Percentiles rank a stretch among this genome's conserved stretches.
Evolutionary conservation across 306 rosid species (phyloP).

Genomic region (Vigna mungo): DNA sequence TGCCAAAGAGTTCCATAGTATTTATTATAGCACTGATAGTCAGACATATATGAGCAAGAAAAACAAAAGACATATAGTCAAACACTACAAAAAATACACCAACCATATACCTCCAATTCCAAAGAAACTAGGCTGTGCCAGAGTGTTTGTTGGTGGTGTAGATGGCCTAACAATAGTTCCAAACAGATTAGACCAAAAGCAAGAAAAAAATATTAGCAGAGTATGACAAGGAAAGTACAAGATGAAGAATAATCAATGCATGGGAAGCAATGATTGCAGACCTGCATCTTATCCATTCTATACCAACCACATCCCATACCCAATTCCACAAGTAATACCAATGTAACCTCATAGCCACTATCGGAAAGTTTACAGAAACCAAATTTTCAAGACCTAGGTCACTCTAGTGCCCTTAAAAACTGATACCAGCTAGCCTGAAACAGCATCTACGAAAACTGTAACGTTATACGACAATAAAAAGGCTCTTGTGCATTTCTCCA

Average conservation of each 20-base stretch:
- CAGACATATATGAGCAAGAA: constrained; percentile 33
- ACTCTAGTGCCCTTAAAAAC: constrained; percentile 32
- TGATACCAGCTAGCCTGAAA: constrained; percentile 28
- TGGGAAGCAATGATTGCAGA: constrained; percentile 20
- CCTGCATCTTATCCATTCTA: constrained; percentile 32
- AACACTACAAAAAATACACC: not conserved
- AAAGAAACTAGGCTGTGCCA: constrained; percentile 49
- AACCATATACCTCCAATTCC: constrained; percentile 50
- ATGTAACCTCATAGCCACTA: constrained; percentile 1
- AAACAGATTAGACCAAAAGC: constrained; percentile 40
- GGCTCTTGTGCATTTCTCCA: constrained; percentile 8
- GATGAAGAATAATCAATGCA: constrained; percentile 28
- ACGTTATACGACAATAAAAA: constrained; percentile 25
- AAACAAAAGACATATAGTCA: constrained; percentile 2
- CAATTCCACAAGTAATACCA: constrained; percentile 1
- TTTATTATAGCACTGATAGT: constrained; percentile 46
- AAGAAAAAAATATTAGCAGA: constrained; percentile 28
- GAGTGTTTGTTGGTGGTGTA: constrained; percentile 49
- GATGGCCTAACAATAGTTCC: constrained; percentile 58
- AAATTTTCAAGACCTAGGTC: constrained; percentile 32
- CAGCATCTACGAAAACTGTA: constrained; percentile 14
- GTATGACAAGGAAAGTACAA: constrained; percentile 22
- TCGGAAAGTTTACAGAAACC: constrained; percentile 12
- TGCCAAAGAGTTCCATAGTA: constrained; percentile 49
- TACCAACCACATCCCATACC: constrained; percentile 21